Percentiles rank a stretch among this genome's conserved stretches.
phyloP scores from a whole-genome alignment of 257 asterid genomes.

The Rhazya stricta region DNA sequence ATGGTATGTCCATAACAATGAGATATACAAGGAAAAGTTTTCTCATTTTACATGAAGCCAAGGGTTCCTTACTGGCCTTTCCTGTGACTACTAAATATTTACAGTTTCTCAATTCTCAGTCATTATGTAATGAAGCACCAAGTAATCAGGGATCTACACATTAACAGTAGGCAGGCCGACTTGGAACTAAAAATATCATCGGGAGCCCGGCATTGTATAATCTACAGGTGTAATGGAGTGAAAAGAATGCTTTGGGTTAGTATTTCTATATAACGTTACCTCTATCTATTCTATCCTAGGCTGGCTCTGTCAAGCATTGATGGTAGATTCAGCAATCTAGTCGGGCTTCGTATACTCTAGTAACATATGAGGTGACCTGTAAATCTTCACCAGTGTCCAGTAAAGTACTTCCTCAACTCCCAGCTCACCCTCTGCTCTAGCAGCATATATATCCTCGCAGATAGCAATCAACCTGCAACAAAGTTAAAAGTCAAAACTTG shows the following conservation, averaged over 20 bases:
- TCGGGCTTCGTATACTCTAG: slow-evolving; percentile 87
- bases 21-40: background rate
- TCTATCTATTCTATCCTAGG: background rate
- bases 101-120: slow-evolving; percentile 7
- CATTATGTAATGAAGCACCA: background rate
- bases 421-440: slow-evolving; percentile 97
- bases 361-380: slow-evolving; percentile 94
- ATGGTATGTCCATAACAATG: background rate
- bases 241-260: slow-evolving; percentile 14
- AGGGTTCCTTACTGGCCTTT: background rate
- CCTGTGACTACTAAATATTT: slow-evolving; percentile 9
- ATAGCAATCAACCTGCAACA: slow-evolving; percentile 83
- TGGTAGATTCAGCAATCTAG: slow-evolving; percentile 23
- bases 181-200: slow-evolving; percentile 12
- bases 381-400: slow-evolving; percentile 94
- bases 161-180: slow-evolving; percentile 17
- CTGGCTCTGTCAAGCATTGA: background rate
- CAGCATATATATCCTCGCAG: slow-evolving; percentile 97
- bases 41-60: background rate
- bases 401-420: slow-evolving; percentile 95
- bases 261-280: slow-evolving; percentile 15
- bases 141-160: background rate
- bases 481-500: background rate
- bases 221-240: background rate
- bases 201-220: slow-evolving; percentile 14